A percentile compares a stretch with the other conserved stretches of the same genome.
These are phyloP conservation scores for Neobulgaria alba DNA, from an alignment of 2,329 filamentous ascomycete genomes.

Conservation along the genomic window DNA sequence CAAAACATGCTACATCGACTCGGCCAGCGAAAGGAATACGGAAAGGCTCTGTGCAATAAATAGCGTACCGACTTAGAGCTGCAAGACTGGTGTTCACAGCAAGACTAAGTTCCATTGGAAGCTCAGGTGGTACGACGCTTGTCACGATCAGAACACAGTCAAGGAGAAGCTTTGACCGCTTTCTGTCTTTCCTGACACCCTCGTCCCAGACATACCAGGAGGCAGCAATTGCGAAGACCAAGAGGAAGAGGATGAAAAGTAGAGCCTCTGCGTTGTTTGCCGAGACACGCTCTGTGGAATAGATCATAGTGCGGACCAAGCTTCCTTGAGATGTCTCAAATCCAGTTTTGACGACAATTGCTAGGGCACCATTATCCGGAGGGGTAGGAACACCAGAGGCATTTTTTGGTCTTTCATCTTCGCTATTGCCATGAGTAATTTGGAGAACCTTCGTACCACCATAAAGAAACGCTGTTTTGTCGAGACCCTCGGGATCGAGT, in stretches of 20 bases:
- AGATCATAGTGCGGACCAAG: conserved; percentile 98
- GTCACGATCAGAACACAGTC: conserved; percentile 98
- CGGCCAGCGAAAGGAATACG: conserved; percentile 93
- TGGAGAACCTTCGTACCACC: conserved; percentile 97
- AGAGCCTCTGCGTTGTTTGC: conserved; percentile 94
- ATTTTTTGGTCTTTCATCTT: conserved; percentile 63
- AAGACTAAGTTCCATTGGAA: conserved; percentile 95
- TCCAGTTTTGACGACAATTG: conserved; percentile 91
- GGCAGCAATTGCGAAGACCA: conserved; percentile 91
- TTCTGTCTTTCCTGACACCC: conserved; percentile 87
- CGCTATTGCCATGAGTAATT: conserved; percentile 76
- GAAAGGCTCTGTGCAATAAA: conserved; percentile 98
- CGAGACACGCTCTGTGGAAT: conserved; percentile 97
- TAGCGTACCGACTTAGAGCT: conserved; percentile 87
- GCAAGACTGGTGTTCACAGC: conserved; percentile 97
- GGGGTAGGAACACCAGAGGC: conserved; percentile 72
- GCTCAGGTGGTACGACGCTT: conserved; percentile 93
- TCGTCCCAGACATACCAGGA: conserved; percentile 99
- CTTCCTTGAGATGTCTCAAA: conserved; percentile 98
- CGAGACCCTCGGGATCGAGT: conserved; percentile 81
- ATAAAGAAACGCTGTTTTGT: conserved; percentile 95
- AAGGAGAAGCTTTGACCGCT: conserved; percentile 91
- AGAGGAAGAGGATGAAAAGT: conserved; percentile 94
- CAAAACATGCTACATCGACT: conserved; percentile 94
- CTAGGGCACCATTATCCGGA: conserved; percentile 89